A percentile compares a stretch with the other conserved stretches of the same genome.
Evolutionary conservation across 75 land plant genomes (phyloP).

Genomic region (Selaginella tamariscina): DNA sequence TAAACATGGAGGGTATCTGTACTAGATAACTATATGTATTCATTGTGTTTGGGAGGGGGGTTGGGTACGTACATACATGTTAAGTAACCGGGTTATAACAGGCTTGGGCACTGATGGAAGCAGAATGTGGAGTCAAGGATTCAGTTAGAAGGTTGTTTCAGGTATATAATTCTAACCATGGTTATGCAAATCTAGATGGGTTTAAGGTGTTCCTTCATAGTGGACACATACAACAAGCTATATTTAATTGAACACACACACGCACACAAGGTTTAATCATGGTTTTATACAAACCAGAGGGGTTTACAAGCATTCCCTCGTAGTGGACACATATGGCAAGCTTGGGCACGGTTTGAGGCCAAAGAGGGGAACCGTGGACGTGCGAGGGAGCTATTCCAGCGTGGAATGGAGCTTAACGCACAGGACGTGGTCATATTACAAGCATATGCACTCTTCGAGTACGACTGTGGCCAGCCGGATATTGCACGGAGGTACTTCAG

Average conservation of each 20-base stretch:
- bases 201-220: no score
- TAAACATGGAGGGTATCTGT: no score
- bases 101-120: conserved; percentile 96
- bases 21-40: no score
- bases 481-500: conserved; percentile 69
- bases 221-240: no score
- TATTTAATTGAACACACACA: no score
- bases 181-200: background rate
- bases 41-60: no score
- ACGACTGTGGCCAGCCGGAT: conserved; percentile 51
- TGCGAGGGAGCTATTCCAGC: conserved; percentile 67
- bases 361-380: conserved; percentile 50
- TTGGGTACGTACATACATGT: no score
- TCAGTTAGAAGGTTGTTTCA: conserved; percentile 67
- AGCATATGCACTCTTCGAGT: conserved; percentile 81
- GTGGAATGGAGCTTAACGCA: conserved; percentile 75
- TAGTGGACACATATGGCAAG: conserved; percentile 92
- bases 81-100: no score
- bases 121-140: conserved; percentile 40
- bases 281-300: no score
- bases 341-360: conserved; percentile 91
- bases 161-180: conserved; percentile 27
- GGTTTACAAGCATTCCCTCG: conserved; percentile 85
- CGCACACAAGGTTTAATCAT: no score
- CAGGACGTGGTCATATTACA: conserved; percentile 86